Evolutionary conservation across 306 rosid genomes (phyloP), one percentile per base, ranked within the genome.

Genomic region (Inga laurina): DNA sequence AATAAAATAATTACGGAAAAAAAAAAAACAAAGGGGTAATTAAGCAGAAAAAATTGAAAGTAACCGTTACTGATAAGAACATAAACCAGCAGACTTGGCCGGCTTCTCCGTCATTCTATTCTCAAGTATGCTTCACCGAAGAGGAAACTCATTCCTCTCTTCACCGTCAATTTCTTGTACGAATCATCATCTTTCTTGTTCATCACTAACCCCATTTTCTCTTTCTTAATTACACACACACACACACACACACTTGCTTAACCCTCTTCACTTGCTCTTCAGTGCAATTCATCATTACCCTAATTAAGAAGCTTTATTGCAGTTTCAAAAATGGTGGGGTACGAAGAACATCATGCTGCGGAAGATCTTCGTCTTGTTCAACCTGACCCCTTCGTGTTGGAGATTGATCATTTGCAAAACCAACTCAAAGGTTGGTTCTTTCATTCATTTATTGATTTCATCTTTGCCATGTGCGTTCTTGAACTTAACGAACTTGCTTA

Each of bases 401-500:
- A 96, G 93, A 90, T 93, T 82, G 84, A 89, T 72, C 93, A 94
- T 52, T 82, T 96, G 84, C 92, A 93, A 76, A 91, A 90, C 82
- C 89, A 84, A 41, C 90, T 92, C 85, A 84, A 79, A 93, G 98
- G 99, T 92, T 87, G 57, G 45, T 80, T 52, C n/a, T 14, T 52
- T 5, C 68, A 24, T 27, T 59, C 32, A 59, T 62, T 59, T 8
- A n/a, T 8, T 5, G 5, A 54, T 6, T 70, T 48, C 15, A 3
- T 75, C 35, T 69, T 51, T 81, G 69, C 80, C 69, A 46, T 34
- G 43, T 18, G 73, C 12, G 19, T 10, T 62, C 79, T 75, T 77
- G 30, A 32, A 62, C 5, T 45, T 30, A 56, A 77, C 43, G 34
- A 43, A 77, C 51, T 54, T 12, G 54, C 41, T 7, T 76, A 35